A percentile compares a stretch with the other conserved stretches of the same genome.
Evolutionary conservation across 2,329 filamentous ascomycete genomes (phyloP).

Genomic region (Fusarium poae): DNA sequence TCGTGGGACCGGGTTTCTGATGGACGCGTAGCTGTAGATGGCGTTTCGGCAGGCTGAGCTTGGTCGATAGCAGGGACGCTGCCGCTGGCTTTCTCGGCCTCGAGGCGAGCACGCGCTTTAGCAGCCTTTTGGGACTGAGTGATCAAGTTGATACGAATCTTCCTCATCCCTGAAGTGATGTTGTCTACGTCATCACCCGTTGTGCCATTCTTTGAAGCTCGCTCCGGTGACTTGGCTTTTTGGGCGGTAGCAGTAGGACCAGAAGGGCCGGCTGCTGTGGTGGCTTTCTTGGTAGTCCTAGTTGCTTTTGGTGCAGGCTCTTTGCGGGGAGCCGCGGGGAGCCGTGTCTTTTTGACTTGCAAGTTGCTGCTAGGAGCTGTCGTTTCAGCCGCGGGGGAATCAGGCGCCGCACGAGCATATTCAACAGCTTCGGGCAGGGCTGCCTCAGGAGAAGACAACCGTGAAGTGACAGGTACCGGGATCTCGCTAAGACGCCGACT

Average conservation of each 20-base stretch:
- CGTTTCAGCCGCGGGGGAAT: constrained; percentile 58
- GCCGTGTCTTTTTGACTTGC: constrained; percentile 71
- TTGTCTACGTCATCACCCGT: constrained; percentile 62
- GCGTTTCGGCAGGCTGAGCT: not conserved
- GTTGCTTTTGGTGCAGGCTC: constrained; percentile 54
- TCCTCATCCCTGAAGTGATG: constrained; percentile 71
- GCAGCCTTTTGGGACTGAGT: constrained; percentile 71
- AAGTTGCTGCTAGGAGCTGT: constrained; percentile 58
- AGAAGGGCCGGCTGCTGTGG: constrained; percentile 35
- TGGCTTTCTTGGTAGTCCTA: constrained; percentile 55
- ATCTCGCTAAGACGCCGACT: constrained; percentile 65
- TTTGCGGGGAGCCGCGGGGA: constrained; percentile 59
- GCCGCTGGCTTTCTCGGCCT: constrained; percentile 38
- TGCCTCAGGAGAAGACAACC: constrained; percentile 22
- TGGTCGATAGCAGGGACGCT: constrained; percentile 10
- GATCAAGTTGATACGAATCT: constrained; percentile 72
- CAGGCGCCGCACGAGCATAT: constrained; percentile 50
- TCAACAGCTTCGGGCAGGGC: constrained; percentile 40
- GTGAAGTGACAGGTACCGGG: constrained; percentile 53
- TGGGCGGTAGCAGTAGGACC: constrained; percentile 24
- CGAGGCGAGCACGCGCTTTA: constrained; percentile 55
- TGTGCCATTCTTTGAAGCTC: constrained; percentile 25
- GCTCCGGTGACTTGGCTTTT: constrained; percentile 33
- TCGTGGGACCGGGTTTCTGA: constrained; percentile 3
- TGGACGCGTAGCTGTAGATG: constrained; percentile 7